A percentile compares a stretch with the other conserved stretches of the same genome.
Evolutionary conservation across 768 basidiomycete species (phyloP).

Genomic region (Leccinum sublutescens): DNA sequence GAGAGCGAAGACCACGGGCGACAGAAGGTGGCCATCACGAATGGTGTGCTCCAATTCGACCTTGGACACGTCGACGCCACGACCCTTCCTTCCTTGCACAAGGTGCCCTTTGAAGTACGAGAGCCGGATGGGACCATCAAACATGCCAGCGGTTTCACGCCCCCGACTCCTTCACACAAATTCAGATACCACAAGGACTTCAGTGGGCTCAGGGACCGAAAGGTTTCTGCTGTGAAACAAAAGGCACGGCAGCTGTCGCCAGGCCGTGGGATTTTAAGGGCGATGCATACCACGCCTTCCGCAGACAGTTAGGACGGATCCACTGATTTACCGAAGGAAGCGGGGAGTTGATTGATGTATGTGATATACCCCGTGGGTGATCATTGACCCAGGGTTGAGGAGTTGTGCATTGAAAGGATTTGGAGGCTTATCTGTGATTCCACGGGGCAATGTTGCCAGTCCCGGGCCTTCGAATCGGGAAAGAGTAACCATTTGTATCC

Average conservation of each 20-base stretch:
- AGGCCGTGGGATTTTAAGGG: conserved; percentile 15
- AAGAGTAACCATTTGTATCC: neutral
- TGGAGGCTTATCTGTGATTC: neutral
- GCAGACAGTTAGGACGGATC: conserved; percentile 15
- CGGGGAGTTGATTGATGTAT: conserved; percentile 21
- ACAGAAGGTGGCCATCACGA: conserved; percentile 34
- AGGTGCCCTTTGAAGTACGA: conserved; percentile 43
- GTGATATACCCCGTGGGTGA: conserved; percentile 23
- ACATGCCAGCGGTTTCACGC: conserved; percentile 44
- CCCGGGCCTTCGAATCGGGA: neutral
- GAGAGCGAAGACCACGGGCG: conserved; percentile 16
- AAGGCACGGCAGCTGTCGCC: conserved; percentile 12
- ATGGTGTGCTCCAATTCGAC: conserved; percentile 32
- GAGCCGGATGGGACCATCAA: conserved; percentile 37
- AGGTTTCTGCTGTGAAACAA: conserved; percentile 14
- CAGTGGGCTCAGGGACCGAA: conserved; percentile 19
- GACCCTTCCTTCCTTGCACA: conserved; percentile 28
- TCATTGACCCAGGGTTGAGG: neutral
- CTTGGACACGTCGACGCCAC: conserved; percentile 27
- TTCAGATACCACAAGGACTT: conserved; percentile 27
- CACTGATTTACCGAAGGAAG: neutral
- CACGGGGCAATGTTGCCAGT: neutral
- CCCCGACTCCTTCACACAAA: conserved; percentile 40
- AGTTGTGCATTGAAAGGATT: neutral
- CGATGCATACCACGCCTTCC: conserved; percentile 23